Evolutionary conservation across 208 protist species (phyloP).

Genomic region (Phytomonas francai): DNA sequence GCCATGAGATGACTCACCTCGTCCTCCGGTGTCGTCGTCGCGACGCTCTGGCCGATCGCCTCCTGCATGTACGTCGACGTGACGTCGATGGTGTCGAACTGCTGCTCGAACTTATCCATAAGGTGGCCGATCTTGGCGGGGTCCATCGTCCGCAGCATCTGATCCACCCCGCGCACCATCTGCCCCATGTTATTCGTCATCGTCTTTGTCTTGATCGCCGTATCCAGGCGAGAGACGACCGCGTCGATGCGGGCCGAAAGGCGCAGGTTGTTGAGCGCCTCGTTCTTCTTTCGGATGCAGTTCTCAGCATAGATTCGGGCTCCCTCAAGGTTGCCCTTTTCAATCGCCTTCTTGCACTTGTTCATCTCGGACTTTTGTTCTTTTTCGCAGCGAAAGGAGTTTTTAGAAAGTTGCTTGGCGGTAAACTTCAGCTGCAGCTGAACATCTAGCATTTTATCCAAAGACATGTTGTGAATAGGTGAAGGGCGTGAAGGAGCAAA

Average conservation of each 20-base stretch:
- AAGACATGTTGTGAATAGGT: conserved; percentile 36
- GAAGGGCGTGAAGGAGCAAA: not conserved
- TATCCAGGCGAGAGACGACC: conserved; percentile 92
- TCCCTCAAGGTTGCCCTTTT: conserved; percentile 96
- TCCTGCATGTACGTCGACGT: conserved; percentile 90
- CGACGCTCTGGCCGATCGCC: conserved; percentile 88
- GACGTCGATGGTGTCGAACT: conserved; percentile 97
- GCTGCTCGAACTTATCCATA: conserved; percentile 97
- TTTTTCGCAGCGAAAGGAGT: conserved; percentile 87
- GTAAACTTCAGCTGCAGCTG: conserved; percentile 96
- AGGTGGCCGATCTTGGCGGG: conserved; percentile 80
- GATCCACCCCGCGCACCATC: conserved; percentile 94
- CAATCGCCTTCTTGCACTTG: conserved; percentile 94
- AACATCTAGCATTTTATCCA: conserved; percentile 82
- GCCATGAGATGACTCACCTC: conserved; percentile 90
- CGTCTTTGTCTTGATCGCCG: conserved; percentile 91
- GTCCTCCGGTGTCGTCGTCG: conserved; percentile 87
- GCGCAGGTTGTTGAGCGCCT: conserved; percentile 94
- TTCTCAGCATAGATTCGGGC: conserved; percentile 98
- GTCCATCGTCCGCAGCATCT: conserved; percentile 91
- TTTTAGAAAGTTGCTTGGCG: conserved; percentile 90
- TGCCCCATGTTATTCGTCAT: conserved; percentile 93
- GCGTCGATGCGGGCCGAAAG: conserved; percentile 95
- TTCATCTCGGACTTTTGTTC: conserved; percentile 88
- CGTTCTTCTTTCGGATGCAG: conserved; percentile 96